Evolutionary conservation across 306 rosid species (phyloP).

Genomic region (Glycine soja): DNA sequence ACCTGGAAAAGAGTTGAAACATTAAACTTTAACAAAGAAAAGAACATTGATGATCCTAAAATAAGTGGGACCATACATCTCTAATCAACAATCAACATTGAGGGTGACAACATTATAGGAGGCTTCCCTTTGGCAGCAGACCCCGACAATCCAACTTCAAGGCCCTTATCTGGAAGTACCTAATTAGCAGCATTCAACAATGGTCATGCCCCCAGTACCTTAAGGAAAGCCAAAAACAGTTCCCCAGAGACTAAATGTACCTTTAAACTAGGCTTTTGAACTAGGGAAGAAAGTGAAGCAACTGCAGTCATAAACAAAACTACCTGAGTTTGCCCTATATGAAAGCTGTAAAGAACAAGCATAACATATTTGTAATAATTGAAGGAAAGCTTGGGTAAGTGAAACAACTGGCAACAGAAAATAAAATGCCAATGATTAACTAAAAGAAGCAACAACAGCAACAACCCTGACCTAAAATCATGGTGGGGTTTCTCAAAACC

Average conservation of each 20-base stretch:
- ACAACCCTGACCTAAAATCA: constrained; percentile 72
- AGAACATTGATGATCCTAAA: constrained; percentile 38
- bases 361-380: constrained; percentile 37
- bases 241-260: constrained; percentile 51
- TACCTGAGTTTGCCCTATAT: constrained; percentile 71
- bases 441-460: constrained; percentile 16
- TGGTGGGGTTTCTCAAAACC: constrained; percentile 74
- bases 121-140: constrained; percentile 76
- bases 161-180: constrained; percentile 77
- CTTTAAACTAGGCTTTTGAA: constrained; percentile 72
- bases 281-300: constrained; percentile 83
- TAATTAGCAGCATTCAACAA: constrained; percentile 48
- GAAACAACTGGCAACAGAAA: constrained; percentile 30
- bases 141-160: constrained; percentile 74
- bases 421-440: constrained; percentile 36
- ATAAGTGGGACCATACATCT: constrained; percentile 74
- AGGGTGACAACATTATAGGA: constrained; percentile 92
- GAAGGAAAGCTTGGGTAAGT: constrained; percentile 27
- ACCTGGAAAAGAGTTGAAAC: constrained; percentile 65
- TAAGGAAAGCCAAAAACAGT: constrained; percentile 34
- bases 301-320: constrained; percentile 81
- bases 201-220: constrained; percentile 35
- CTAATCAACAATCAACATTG: constrained; percentile 81
- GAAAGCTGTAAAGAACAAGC: constrained; percentile 65
- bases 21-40: constrained; percentile 35